Evolutionary conservation across 495 filamentous ascomycete species (phyloP), one percentile per base, ranked within the genome.

Genomic region (Podospora conica): DNA sequence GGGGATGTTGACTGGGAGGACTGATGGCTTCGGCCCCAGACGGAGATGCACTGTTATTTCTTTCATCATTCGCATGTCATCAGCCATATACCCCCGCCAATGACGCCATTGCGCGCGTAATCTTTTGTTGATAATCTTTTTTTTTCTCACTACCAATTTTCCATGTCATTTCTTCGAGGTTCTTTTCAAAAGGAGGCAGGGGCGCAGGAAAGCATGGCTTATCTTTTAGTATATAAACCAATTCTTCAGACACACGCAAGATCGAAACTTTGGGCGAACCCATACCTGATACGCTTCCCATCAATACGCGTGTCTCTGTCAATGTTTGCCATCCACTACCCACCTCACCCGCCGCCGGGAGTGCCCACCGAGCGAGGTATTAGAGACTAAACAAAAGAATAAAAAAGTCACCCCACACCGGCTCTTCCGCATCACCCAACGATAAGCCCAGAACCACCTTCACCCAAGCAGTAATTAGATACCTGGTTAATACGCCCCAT

Each of bases 1-100:
- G 80, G 65, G 15, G 69, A 69, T 58, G 70, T 68, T 10, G 74
- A 61, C 55, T 71, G 55, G 66, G 71, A 76, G 55, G 69, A 69
- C 22, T 71, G 64, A 64, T 25, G 33, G 5, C 12, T 29, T 29
- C 1, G 1, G 29, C 29, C 29, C 11, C 29, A 31, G 10, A 31
- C 29, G 3, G 29, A 10, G 29, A 31, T 31, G 29, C 29, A 3
- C 40, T 7, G 40, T 48, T 18, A n/a, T 8, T n/a, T 48, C 15
- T 48, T 48, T 48, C 40, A n/a, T 48, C 40, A 18, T 48, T n/a
- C 15, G 11, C 40, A n/a, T n/a, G n/a, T n/a, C 18, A 48, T 48
- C 18, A 48, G 18, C 40, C 40, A 48, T 48, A 48, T 48, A 48
- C 40, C 11, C 18, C 33, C 12, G 31, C 9, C 33, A 18, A 40